Evolutionary conservation across 805 yeast genomes (phyloP), one percentile per base, ranked within the genome.

Genomic region (Yarrowia alimentaria): DNA sequence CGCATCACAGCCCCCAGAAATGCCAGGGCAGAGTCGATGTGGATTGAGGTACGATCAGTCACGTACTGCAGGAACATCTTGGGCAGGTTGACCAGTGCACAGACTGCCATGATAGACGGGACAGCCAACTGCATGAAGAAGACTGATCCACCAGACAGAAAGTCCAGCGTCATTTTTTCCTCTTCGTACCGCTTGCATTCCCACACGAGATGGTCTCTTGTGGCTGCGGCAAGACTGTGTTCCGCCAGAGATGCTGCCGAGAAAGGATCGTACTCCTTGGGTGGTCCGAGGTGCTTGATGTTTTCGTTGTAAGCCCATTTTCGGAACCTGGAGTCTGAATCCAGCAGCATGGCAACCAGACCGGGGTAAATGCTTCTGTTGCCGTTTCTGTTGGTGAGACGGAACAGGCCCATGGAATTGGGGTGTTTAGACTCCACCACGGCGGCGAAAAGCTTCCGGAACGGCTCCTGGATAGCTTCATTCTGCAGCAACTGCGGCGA

Each of bases 261-360:
- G 11, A 40, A 40, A 2, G 47, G 47, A 8, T 40, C 47, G n/a
- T n/a, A n/a, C n/a, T n/a, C n/a, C n/a, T n/a, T n/a, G n/a, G n/a
- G n/a, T n/a, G n/a, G n/a, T n/a, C n/a, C n/a, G 8, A 40, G 17
- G 12, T 26, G 30, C 25, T 40, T 40, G 47, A 40, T 40, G 26
- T 40, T 40, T 8, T 28, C 33, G 7, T 16, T 37, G 21, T 30
- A 43, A 3, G 50, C 50, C 50, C 50, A 43, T 4, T 37, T 26
- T n/a, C 50, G 5, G 30, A 43, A 18, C 16, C 6, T 14, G 9
- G 35, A 16, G 10, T 43, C 50, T n/a, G 17, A 11, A 5, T 22
- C 50, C 19, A 43, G 30, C 30, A 43, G 22, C 12, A 43, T n/a
- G 12, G 29, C 30, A 6, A 17, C 50, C 12, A 43, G 12, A 16